phyloP scores from a whole-genome alignment of 768 basidiomycete genomes.

The Pulveroboletus ravenelii region DNA sequence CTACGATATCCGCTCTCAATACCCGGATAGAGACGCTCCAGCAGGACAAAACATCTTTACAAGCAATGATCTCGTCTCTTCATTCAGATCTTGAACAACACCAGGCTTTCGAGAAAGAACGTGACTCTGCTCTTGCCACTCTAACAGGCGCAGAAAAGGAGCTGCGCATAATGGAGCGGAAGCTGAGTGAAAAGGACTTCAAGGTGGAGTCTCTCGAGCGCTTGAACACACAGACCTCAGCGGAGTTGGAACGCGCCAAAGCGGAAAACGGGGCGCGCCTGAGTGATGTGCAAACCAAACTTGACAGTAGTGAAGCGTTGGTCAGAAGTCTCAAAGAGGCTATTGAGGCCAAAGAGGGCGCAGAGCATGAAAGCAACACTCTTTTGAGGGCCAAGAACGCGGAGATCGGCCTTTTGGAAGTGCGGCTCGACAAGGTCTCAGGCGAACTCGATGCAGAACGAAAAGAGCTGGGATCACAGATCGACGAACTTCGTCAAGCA shows the following conservation, averaged over 20 bases:
- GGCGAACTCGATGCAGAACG: slow-evolving; percentile 53
- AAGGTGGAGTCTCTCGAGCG: slow-evolving; percentile 47
- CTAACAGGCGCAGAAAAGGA: slow-evolving; percentile 42
- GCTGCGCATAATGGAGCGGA: slow-evolving; percentile 38
- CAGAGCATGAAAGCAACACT: slow-evolving; percentile 46
- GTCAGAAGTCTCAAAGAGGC: slow-evolving; percentile 48
- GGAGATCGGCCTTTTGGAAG: slow-evolving; percentile 55
- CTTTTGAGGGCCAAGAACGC: slow-evolving; percentile 52
- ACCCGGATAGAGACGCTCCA: slow-evolving; percentile 56
- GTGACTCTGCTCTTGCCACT: slow-evolving; percentile 37
- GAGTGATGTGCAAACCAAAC: slow-evolving; percentile 39
- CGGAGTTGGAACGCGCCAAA: slow-evolving; percentile 44
- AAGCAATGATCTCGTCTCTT: slow-evolving; percentile 27
- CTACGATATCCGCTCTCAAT: slow-evolving; percentile 18
- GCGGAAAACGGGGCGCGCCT: slow-evolving; percentile 41
- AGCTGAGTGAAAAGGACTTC: slow-evolving; percentile 40
- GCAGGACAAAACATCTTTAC: slow-evolving; percentile 64
- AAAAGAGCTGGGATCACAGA: slow-evolving; percentile 61
- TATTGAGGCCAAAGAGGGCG: slow-evolving; percentile 47
- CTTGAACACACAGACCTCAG: slow-evolving; percentile 32
- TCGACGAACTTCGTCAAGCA: slow-evolving; percentile 82
- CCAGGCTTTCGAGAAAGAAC: slow-evolving; percentile 38
- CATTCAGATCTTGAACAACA: slow-evolving; percentile 21
- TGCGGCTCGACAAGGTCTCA: slow-evolving; percentile 41
- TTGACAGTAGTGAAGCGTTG: slow-evolving; percentile 42